phyloP scores from a whole-genome alignment of 2,329 filamentous ascomycete species.

The Penicillium sp. region DNA sequence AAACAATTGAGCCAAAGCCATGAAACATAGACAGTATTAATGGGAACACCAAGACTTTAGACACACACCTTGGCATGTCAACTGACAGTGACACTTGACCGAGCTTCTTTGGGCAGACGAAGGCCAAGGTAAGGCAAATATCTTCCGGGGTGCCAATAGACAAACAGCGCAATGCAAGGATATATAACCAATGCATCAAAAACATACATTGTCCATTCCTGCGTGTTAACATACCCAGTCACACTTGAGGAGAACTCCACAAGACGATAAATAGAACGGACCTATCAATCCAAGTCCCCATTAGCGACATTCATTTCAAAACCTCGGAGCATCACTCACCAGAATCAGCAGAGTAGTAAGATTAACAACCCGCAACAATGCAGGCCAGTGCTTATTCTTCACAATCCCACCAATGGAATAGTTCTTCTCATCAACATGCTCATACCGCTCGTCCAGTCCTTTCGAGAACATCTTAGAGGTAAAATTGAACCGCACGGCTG shows the following conservation, averaged over 20 bases:
- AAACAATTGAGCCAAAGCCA: not conserved
- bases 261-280: slow-evolving; percentile 49
- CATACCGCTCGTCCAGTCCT: slow-evolving; percentile 29
- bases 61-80: too few species aligned
- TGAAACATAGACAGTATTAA: too few species aligned
- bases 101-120: slow-evolving; percentile 31
- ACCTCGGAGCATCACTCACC: slow-evolving; percentile 14
- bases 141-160: slow-evolving; percentile 34
- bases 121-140: slow-evolving; percentile 24
- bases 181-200: slow-evolving; percentile 47
- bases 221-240: slow-evolving; percentile 41
- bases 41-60: too few species aligned
- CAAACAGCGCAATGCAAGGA: slow-evolving; percentile 27
- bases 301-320: not conserved
- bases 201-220: slow-evolving; percentile 47
- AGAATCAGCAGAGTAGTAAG: slow-evolving; percentile 32
- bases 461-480: slow-evolving; percentile 41
- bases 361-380: slow-evolving; percentile 33
- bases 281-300: slow-evolving; percentile 4
- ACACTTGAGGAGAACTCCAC: slow-evolving; percentile 50
- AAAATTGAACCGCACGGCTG: slow-evolving; percentile 51
- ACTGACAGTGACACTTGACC: not conserved
- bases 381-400: slow-evolving; percentile 31
- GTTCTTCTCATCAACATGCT: slow-evolving; percentile 11
- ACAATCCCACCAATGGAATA: slow-evolving; percentile 22